These are phyloP conservation scores for Microstroma glucosiphilum DNA, from an alignment of 1,284 basidiomycete species.

Conservation along the genomic window DNA sequence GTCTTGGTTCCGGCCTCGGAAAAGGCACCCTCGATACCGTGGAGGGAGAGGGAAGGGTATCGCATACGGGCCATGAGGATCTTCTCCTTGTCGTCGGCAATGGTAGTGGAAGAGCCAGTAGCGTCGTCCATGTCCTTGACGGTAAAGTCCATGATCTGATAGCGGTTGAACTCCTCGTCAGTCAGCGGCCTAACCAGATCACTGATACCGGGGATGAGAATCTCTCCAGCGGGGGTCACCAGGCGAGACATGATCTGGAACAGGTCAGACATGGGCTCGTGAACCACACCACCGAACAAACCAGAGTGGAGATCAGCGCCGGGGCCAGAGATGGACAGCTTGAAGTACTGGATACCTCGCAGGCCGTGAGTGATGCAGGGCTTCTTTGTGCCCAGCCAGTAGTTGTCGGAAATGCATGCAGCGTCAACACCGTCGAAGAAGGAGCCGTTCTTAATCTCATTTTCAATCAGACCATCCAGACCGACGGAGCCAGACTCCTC, in stretches of 20 bases:
- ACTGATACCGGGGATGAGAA: conserved; percentile 83
- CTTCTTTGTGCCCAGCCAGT: conserved; percentile 51
- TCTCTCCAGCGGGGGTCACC: conserved; percentile 73
- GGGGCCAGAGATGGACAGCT: conserved; percentile 75
- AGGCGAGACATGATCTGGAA: conserved; percentile 64
- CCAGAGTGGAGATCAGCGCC: conserved; percentile 84
- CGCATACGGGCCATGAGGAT: conserved; percentile 73
- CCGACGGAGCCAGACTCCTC: conserved; percentile 93
- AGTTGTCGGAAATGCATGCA: conserved; percentile 70
- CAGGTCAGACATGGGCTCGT: conserved; percentile 61
- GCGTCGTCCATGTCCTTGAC: conserved; percentile 69
- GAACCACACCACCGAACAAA: conserved; percentile 52
- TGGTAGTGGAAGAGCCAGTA: conserved; percentile 69
- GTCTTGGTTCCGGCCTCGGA: conserved; percentile 67
- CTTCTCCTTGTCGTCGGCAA: conserved; percentile 73
- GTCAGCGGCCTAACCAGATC: conserved; percentile 75
- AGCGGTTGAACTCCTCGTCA: conserved; percentile 65
- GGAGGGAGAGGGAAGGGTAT: conserved; percentile 79
- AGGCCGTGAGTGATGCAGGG: conserved; percentile 52
- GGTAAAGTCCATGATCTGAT: conserved; percentile 52
- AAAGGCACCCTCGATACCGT: conserved; percentile 97
- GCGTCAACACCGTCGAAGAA: conserved; percentile 90
- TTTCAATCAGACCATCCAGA: conserved; percentile 78
- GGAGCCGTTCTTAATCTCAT: conserved; percentile 63
- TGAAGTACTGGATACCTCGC: conserved; percentile 85